Evolutionary conservation across 345 rosid species (phyloP).

Genomic region (Carallia brachiata): DNA sequence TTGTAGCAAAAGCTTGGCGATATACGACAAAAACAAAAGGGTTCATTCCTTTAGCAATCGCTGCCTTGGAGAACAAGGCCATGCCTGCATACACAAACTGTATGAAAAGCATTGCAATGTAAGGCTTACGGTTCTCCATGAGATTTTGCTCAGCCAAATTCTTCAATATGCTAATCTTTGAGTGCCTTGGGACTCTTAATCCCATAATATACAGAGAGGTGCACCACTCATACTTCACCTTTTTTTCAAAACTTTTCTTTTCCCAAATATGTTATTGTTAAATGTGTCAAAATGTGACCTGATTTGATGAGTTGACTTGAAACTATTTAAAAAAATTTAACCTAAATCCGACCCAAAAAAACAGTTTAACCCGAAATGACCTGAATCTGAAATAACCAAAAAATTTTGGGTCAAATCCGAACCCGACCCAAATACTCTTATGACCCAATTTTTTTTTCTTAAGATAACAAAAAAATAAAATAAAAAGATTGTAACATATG

Average conservation of each 20-base stretch:
- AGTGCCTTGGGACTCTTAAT: not conserved
- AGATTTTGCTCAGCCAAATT: constrained; percentile 6
- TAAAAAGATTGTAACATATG: too few species aligned
- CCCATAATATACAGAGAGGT: constrained; percentile 13
- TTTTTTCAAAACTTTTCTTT: not conserved
- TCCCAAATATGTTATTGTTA: not conserved
- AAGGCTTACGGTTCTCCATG: constrained; percentile 45
- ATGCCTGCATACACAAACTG: constrained; percentile 73
- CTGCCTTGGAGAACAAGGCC: constrained; percentile 76
- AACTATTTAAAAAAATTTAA: too few species aligned
- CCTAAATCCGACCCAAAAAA: too few species aligned
- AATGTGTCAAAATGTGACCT: too few species aligned
- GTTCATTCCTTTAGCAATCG: constrained; percentile 72
- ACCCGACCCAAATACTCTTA: too few species aligned
- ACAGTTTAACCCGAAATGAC: too few species aligned
- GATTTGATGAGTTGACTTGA: too few species aligned
- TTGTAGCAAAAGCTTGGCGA: constrained; percentile 74
- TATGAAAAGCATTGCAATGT: constrained; percentile 57
- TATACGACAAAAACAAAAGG: constrained; percentile 72
- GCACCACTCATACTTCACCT: not conserved
- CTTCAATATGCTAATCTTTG: not conserved
- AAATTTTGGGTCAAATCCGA: too few species aligned
- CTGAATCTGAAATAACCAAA: too few species aligned
- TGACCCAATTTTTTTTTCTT: too few species aligned
- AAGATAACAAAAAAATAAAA: too few species aligned